These are phyloP conservation scores for Benincasa hispida DNA, from an alignment of 306 rosid species.

Conservation along the genomic window DNA sequence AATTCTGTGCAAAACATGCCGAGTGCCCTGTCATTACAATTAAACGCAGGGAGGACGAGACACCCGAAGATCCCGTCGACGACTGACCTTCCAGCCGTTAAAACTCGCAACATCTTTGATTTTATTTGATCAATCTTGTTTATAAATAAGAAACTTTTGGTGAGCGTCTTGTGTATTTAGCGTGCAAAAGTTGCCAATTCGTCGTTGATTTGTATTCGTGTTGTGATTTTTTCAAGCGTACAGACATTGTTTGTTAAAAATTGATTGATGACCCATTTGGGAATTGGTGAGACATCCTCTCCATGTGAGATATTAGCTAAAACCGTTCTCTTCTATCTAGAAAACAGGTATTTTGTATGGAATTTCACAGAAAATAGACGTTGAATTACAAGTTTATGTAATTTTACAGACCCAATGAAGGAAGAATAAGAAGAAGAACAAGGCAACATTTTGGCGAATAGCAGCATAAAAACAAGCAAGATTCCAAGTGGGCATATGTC, in stretches of 20 bases:
- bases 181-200: neutral
- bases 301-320: neutral
- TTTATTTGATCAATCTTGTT: neutral
- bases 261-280: neutral
- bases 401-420: neutral
- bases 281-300: neutral
- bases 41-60: constrained; percentile 67
- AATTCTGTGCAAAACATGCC: constrained; percentile 84
- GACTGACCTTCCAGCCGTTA: constrained; percentile 34
- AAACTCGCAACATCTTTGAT: neutral
- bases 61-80: constrained; percentile 89
- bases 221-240: neutral
- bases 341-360: neutral
- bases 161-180: neutral
- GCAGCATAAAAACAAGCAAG: neutral
- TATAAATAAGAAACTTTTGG: constrained; percentile 1
- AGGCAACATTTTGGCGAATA: neutral
- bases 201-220: neutral
- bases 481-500: neutral
- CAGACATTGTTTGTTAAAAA: neutral
- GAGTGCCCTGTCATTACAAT: constrained; percentile 92
- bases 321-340: neutral
- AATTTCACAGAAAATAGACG: neutral
- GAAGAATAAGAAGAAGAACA: neutral
- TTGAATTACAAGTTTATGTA: neutral